phyloP scores from a whole-genome alignment of 176 grass and related monocot species.

The Urochloa ruziziensis region DNA sequence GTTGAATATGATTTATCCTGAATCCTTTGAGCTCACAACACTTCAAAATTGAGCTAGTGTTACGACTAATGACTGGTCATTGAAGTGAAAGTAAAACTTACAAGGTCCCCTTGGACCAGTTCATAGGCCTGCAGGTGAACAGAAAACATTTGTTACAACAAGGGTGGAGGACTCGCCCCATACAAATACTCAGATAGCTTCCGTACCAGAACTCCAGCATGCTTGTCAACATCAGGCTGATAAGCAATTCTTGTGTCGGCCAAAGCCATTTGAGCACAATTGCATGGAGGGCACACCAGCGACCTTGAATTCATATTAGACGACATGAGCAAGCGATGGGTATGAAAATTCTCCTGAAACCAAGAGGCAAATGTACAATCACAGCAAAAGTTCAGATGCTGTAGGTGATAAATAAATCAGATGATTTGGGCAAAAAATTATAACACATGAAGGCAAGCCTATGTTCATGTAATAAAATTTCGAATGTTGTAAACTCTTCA shows the following conservation, averaged over 20 bases:
- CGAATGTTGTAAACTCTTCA: background rate
- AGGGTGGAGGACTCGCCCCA: background rate
- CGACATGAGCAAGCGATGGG: conserved; percentile 12
- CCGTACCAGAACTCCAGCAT: conserved; percentile 67
- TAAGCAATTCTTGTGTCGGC: conserved; percentile 45
- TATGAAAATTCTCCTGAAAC: conserved; percentile 41
- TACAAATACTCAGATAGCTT: conserved; percentile 12
- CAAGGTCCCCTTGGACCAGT: conserved; percentile 87
- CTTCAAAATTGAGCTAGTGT: conserved; percentile 2
- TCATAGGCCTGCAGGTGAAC: conserved; percentile 76
- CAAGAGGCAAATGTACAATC: background rate
- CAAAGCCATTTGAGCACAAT: conserved; percentile 55
- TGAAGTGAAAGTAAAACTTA: conserved; percentile 37
- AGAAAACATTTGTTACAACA: conserved; percentile 12
- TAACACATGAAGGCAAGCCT: background rate
- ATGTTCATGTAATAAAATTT: background rate
- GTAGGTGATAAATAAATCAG: background rate
- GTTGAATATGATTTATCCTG: background rate
- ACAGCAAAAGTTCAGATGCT: background rate
- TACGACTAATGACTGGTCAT: conserved; percentile 8
- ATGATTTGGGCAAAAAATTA: background rate
- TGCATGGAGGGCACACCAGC: conserved; percentile 33
- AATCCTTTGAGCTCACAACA: background rate
- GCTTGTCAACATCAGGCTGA: conserved; percentile 44
- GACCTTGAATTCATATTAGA: conserved; percentile 34